A percentile compares a stretch with the other conserved stretches of the same genome.
Conservation (phyloP, 768 basidiomycete species). For the Thelephora aurantiotincta region DNA sequence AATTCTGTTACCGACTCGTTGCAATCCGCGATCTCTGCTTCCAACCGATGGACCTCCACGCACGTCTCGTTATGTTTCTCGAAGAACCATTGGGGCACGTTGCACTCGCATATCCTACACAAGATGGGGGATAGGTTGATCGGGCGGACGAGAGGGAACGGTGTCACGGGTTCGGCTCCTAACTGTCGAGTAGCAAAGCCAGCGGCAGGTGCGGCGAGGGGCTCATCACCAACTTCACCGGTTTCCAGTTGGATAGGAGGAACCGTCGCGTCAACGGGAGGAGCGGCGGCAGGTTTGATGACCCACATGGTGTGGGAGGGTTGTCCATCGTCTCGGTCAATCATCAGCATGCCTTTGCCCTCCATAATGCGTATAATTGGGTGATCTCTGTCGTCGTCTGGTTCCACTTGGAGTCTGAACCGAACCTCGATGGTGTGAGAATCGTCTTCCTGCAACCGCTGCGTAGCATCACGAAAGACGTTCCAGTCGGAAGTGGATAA, state of each 20-base stretch:
- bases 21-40: conserved; percentile 87
- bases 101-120: conserved; percentile 95
- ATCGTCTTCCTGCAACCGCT: conserved; percentile 77
- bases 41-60: conserved; percentile 87
- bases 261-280: conserved; percentile 55
- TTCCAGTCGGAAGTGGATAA: conserved; percentile 68
- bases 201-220: conserved; percentile 17
- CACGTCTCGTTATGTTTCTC: conserved; percentile 99
- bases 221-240: conserved; percentile 25
- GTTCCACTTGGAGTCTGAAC: conserved; percentile 74
- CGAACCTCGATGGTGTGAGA: conserved; percentile 88
- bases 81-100: conserved; percentile 98
- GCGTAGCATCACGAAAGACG: conserved; percentile 79
- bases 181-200: conserved; percentile 13
- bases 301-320: conserved; percentile 99
- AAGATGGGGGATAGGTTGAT: conserved; percentile 77
- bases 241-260: conserved; percentile 43
- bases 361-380: conserved; percentile 40
- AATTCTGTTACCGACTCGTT: conserved; percentile 89
- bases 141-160: conserved; percentile 64
- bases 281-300: conserved; percentile 64
- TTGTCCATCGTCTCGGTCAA: conserved; percentile 76
- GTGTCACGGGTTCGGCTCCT: conserved; percentile 31
- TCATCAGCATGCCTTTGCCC: conserved; percentile 97
- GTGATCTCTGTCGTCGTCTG: conserved; percentile 44